Conservation (phyloP, 495 filamentous ascomycete species). For the Immersiella caudata region DNA sequence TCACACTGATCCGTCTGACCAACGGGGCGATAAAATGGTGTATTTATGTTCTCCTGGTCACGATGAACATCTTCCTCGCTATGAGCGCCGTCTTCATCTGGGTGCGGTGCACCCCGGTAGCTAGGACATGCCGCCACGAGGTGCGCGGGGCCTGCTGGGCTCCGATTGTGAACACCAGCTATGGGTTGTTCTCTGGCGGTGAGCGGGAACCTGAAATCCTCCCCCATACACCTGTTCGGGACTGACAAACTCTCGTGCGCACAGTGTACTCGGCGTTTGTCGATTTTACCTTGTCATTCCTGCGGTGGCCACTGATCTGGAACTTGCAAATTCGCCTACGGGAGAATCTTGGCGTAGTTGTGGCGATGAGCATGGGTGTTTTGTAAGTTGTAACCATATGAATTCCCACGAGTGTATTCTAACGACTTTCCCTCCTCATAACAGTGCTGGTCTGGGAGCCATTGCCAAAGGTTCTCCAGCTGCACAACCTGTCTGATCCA, state of each 20-base stretch:
- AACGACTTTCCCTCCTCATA: neutral
- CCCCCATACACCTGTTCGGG: too few relatives aligned
- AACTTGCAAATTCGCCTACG: neutral
- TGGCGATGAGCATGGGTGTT: constrained; percentile 8
- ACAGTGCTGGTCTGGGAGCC: constrained; percentile 27
- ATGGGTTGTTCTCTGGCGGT: constrained; percentile 17
- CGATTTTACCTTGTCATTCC: neutral
- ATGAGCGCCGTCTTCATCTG: constrained; percentile 22
- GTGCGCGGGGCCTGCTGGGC: constrained; percentile 13
- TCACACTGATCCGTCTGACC: constrained; percentile 28
- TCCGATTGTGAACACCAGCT: constrained; percentile 7
- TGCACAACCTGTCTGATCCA: constrained; percentile 16
- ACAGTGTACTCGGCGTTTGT: constrained; percentile 4
- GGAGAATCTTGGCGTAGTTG: constrained; percentile 1
- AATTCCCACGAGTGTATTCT: too few relatives aligned
- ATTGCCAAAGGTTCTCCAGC: constrained; percentile 28
- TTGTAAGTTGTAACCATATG: constrained; percentile 7
- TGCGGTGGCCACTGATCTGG: constrained; percentile 4
- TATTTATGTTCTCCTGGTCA: constrained; percentile 24
- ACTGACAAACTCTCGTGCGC: too few relatives aligned
- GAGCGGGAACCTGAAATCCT: too few relatives aligned
- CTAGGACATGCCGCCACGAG: constrained; percentile 12
- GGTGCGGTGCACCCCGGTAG: constrained; percentile 23
- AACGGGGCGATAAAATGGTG: constrained; percentile 13
- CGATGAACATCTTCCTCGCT: constrained; percentile 20